phyloP scores from a whole-genome alignment of 768 basidiomycete species.

The Gymnopilus dilepis region DNA sequence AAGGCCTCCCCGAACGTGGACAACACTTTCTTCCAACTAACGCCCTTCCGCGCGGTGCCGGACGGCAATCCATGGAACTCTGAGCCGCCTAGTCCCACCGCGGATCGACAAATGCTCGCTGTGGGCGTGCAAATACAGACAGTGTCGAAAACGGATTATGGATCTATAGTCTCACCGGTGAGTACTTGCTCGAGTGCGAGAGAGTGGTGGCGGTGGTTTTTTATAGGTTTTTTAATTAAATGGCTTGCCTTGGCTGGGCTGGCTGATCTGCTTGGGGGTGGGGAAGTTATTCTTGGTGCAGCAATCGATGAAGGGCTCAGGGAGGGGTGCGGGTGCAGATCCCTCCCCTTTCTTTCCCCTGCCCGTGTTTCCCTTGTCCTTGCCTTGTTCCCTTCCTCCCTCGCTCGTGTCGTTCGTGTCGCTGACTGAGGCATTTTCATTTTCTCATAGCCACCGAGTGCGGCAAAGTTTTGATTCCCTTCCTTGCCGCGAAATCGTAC shows the following conservation, averaged over 20 bases:
- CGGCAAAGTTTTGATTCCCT: conserved; percentile 12
- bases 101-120: conserved; percentile 19
- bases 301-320: too few species aligned
- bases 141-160: conserved; percentile 37
- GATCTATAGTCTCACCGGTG: conserved; percentile 28
- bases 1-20: conserved; percentile 30
- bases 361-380: background rate
- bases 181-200: too few species aligned
- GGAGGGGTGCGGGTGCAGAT: background rate
- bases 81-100: conserved; percentile 19
- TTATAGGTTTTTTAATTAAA: background rate
- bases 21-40: conserved; percentile 42
- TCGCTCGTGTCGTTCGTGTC: background rate
- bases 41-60: conserved; percentile 33
- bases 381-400: too few species aligned
- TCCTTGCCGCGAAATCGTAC: conserved; percentile 1
- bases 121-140: conserved; percentile 43
- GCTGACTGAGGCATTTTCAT: background rate
- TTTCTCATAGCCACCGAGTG: conserved; percentile 14
- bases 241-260: too few species aligned
- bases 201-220: too few species aligned
- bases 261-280: too few species aligned
- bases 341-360: too few species aligned
- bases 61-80: conserved; percentile 16
- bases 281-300: background rate